Base-by-base conservation (phyloP, 2,329 filamentous ascomycete species). In the Diaporthe vaccinii region DNA sequence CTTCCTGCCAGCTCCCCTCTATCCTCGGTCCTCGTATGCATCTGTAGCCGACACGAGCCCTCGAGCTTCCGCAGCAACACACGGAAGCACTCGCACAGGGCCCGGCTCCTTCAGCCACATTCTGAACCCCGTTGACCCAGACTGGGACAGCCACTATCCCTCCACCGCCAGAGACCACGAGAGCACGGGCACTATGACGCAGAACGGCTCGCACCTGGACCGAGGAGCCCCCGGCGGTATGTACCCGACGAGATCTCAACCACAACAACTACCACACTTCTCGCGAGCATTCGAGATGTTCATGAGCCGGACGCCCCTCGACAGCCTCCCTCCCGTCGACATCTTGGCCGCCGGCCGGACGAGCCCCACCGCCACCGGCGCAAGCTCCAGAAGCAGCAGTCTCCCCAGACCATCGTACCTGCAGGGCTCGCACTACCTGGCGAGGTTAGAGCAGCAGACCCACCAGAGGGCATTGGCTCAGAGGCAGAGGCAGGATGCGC, bases 381-480 rank as follows among this genome's bases (percentile, higher is more conserved):
- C n/a, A 77, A 55, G 58, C 78, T 80, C 22, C 77, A 79, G 71
- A 72, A 78, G 82, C 77, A 83, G 87, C 75, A 80, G 84, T 75
- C 96, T 96, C 87, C 95, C 98, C 83, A 89, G 93, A 15, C 96
- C 96, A 0, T 95, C 95, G 7, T 98, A 98, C 84, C 89, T 98
- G 59, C 88, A 89, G 78, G 91, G 91, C 53, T 96, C 95, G 20
- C 91, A 91, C 80, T 96, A 98, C 83, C 91, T 96, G 72, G 90
- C 93, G 79, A 92, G 91, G 82, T 88, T 98, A 65, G 91, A 94
- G 79, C 92, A 94, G 76, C 91, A 90, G 74, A 90, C 95, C 82
- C 90, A 87, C 82, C 88, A 90, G 62, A 94, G 90, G 81, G 74
- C 90, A 72, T 85, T 82, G 83, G 88, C 82, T 70, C 88, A 84